A percentile compares a stretch with the other conserved stretches of the same genome.
Conservation (phyloP, 2,329 filamentous ascomycete genomes). For the Xylariaceae sp. region DNA sequence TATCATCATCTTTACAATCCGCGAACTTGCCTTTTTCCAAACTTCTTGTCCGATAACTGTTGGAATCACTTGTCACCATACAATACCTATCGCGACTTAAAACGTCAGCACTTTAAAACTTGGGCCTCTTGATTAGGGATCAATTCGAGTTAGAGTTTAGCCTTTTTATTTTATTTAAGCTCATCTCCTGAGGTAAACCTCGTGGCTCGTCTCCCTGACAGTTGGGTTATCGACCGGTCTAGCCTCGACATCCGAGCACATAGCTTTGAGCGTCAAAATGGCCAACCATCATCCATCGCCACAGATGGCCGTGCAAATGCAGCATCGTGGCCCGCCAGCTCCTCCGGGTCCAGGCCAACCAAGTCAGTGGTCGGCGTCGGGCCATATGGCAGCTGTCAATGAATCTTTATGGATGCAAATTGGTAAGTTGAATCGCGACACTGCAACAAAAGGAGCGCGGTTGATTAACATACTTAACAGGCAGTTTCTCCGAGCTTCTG, state of each 20-base stretch:
- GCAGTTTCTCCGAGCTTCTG: constrained; percentile 84
- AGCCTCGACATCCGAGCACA: neutral
- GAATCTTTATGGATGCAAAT: constrained; percentile 92
- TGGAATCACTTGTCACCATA: too few species aligned
- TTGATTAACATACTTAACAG: constrained; percentile 54
- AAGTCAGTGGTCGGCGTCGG: constrained; percentile 67
- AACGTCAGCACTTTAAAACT: too few species aligned
- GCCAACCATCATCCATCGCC: constrained; percentile 83
- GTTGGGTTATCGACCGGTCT: neutral
- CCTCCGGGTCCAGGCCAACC: constrained; percentile 62
- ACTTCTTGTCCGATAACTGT: too few species aligned
- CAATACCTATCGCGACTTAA: too few species aligned
- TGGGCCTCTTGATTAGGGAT: too few species aligned
- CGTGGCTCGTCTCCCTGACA: too few species aligned
- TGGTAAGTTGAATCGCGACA: constrained; percentile 62
- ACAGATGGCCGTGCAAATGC: constrained; percentile 74
- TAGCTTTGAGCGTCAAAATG: constrained; percentile 53
- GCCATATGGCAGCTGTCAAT: constrained; percentile 79
- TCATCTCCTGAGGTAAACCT: too few species aligned
- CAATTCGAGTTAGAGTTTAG: too few species aligned
- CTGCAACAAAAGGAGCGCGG: neutral
- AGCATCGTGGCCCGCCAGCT: constrained; percentile 71
- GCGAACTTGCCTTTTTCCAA: too few species aligned
- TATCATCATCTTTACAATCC: too few species aligned
- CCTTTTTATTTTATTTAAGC: too few species aligned